A percentile compares a stretch with the other conserved stretches of the same genome.
Conservation (phyloP, 2,329 filamentous ascomycete species). For the Fusarium keratoplasticum region DNA sequence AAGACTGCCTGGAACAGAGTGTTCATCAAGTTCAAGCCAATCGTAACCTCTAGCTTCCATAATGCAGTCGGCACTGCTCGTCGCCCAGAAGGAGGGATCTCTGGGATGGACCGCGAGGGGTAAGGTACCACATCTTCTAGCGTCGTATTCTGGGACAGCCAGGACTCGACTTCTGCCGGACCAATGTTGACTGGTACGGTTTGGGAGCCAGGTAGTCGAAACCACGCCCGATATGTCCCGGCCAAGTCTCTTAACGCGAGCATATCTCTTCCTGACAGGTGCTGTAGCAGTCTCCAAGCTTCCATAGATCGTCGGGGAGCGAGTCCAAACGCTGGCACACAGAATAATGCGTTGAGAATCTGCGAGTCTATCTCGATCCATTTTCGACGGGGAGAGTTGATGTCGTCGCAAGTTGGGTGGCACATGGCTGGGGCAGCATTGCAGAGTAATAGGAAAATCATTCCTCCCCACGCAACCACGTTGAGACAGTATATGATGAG, state of each 20-base stretch:
- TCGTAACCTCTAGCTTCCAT: background rate
- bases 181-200: background rate
- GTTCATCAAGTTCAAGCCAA: background rate
- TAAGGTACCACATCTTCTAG: background rate
- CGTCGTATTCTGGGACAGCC: background rate
- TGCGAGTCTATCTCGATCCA: conserved; percentile 90
- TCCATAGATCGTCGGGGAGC: conserved; percentile 87
- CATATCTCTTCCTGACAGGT: background rate
- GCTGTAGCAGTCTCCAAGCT: background rate
- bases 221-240: background rate
- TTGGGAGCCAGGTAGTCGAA: background rate
- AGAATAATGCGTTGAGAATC: conserved; percentile 83
- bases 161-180: background rate
- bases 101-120: background rate
- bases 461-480: background rate
- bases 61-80: background rate
- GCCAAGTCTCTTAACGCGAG: background rate
- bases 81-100: background rate
- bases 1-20: background rate
- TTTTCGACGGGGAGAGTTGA: conserved; percentile 77
- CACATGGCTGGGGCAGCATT: background rate
- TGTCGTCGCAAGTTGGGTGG: conserved; percentile 59
- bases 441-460: background rate
- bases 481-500: background rate
- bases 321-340: conserved; percentile 84